phyloP scores from a whole-genome alignment of 495 filamentous ascomycete species.

The Xylaria bambusicola region DNA sequence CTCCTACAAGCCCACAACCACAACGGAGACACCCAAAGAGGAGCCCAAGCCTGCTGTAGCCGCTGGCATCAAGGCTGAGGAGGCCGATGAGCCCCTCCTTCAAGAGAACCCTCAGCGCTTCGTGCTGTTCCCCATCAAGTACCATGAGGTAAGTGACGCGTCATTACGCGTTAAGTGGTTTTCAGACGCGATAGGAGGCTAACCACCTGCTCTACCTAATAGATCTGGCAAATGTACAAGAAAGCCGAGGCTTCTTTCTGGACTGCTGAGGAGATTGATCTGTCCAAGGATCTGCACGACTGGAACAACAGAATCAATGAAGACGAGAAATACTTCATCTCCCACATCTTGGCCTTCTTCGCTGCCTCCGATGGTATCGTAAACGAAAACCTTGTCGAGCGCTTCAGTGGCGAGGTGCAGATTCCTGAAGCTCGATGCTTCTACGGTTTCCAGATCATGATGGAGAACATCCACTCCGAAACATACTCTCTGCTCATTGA shows the following conservation, averaged over 20 bases:
- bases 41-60: constrained; percentile 53
- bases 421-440: constrained; percentile 98
- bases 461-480: constrained; percentile 99
- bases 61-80: constrained; percentile 65
- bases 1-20: constrained; percentile 47
- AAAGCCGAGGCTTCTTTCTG: constrained; percentile 99
- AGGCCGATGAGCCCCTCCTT: constrained; percentile 85
- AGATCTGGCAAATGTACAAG: constrained; percentile 99
- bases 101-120: constrained; percentile 96
- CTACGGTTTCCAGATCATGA: constrained; percentile 99
- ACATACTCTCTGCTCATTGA: constrained; percentile 99
- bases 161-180: constrained; percentile 36
- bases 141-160: constrained; percentile 86
- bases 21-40: constrained; percentile 47
- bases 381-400: constrained; percentile 98
- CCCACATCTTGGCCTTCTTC: constrained; percentile 98
- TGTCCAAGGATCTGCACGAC: constrained; percentile 97
- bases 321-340: constrained; percentile 97
- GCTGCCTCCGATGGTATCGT: constrained; percentile 99
- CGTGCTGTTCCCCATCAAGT: constrained; percentile 98
- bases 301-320: constrained; percentile 98
- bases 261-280: constrained; percentile 98
- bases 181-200: constrained; percentile 48
- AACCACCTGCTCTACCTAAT: constrained; percentile 48
- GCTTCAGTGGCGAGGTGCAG: constrained; percentile 96